Conservation (phyloP, 371 early-diverging fungal species). For the Synchytrium microbalum region DNA sequence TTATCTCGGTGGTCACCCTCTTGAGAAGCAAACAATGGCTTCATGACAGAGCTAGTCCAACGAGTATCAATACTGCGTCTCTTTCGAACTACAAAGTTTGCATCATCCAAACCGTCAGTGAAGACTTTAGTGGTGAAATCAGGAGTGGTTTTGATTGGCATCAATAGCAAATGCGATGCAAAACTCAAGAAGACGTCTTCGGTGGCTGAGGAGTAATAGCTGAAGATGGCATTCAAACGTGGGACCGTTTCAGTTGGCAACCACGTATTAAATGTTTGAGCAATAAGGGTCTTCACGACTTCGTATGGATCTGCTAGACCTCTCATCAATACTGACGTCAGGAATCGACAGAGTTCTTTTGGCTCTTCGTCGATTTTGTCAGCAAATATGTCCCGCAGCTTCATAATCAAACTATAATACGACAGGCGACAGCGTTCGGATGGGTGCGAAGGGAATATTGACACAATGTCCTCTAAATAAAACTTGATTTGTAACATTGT, state of each 20-base stretch:
- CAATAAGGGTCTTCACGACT: constrained; percentile 40
- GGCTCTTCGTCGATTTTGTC: constrained; percentile 4
- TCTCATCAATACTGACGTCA: constrained; percentile 41
- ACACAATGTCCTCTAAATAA: constrained; percentile 29
- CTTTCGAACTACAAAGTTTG: constrained; percentile 45
- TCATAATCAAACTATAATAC: constrained; percentile 40
- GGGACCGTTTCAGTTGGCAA: neutral
- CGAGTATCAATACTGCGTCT: constrained; percentile 46
- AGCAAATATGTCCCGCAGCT: constrained; percentile 9
- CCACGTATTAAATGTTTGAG: constrained; percentile 38
- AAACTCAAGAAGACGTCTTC: constrained; percentile 57
- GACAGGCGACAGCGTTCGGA: constrained; percentile 36
- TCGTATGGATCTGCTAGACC: constrained; percentile 52
- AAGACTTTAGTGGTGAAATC: constrained; percentile 54
- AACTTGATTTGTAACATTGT: constrained; percentile 27
- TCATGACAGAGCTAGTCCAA: constrained; percentile 56
- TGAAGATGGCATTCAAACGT: constrained; percentile 3
- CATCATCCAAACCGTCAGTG: constrained; percentile 51
- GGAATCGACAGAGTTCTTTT: constrained; percentile 16
- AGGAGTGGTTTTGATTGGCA: constrained; percentile 48
- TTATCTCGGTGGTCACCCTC: no score
- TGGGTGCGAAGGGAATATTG: constrained; percentile 19
- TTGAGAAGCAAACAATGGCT: constrained; percentile 52
- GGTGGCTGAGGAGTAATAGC: constrained; percentile 56
- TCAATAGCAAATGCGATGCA: constrained; percentile 51